These are phyloP conservation scores for Yamadazyma friedrichii DNA, from an alignment of 1,139 yeast species.

Conservation along the genomic window DNA sequence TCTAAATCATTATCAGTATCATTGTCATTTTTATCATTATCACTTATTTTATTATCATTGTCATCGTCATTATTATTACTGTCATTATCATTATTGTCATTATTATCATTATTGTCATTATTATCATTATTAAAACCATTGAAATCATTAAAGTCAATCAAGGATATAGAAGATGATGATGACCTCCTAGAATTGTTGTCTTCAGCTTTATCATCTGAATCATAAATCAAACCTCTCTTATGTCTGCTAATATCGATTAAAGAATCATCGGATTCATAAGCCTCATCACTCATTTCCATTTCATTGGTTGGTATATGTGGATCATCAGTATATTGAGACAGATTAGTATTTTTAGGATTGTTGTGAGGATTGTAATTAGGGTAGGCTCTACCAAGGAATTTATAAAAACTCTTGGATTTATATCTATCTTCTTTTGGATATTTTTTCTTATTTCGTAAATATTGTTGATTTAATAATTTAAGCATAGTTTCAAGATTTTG, in stretches of 20 bases:
- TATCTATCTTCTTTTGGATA: constrained; percentile 44
- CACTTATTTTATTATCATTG: not conserved
- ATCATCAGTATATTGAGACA: constrained; percentile 4
- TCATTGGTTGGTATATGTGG: not conserved
- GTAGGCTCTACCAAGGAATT: constrained; percentile 29
- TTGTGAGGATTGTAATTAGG: constrained; percentile 9
- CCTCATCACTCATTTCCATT: not conserved
- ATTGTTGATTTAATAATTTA: constrained; percentile 35
- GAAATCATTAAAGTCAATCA: constrained; percentile 1
- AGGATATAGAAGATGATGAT: constrained; percentile 1
- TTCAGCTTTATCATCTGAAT: constrained; percentile 5
- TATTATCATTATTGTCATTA: too few species aligned
- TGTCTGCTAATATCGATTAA: not conserved
- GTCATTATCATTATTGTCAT: not conserved
- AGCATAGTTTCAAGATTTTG: constrained; percentile 35
- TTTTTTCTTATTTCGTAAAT: constrained; percentile 28
- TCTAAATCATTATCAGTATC: not conserved
- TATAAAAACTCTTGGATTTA: constrained; percentile 38
- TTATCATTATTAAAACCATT: not conserved
- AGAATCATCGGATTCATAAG: constrained; percentile 7
- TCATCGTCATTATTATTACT: not conserved
- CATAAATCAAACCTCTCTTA: not conserved
- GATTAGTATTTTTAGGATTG: not conserved
- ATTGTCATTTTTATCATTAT: not conserved
- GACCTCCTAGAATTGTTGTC: constrained; percentile 5